Conservation (phyloP, 192 early-diverging fungal genomes). For the Backusella morwellensis region DNA sequence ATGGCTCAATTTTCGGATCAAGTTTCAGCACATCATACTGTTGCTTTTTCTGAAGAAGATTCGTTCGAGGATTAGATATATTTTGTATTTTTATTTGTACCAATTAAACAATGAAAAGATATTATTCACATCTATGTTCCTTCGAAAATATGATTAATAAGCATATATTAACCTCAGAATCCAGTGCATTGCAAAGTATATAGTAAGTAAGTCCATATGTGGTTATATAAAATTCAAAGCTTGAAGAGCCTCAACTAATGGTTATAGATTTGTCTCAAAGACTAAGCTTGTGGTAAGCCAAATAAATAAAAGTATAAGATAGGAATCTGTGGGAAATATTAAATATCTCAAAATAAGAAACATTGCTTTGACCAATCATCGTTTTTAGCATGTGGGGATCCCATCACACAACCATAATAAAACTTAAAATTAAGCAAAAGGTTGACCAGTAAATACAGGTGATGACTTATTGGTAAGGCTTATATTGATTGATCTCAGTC, state of each 20-base stretch:
- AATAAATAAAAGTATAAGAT: background rate
- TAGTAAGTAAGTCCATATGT: too few relatives aligned
- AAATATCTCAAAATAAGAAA: background rate
- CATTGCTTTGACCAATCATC: background rate
- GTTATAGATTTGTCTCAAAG: background rate
- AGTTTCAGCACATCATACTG: slow-evolving; percentile 2
- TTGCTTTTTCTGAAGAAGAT: background rate
- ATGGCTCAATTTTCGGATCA: slow-evolving; percentile 23
- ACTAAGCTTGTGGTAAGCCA: background rate
- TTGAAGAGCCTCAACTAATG: too few relatives aligned
- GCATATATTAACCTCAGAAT: too few relatives aligned
- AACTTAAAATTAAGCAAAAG: too few relatives aligned
- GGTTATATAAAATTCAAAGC: too few relatives aligned
- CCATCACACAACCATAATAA: background rate
- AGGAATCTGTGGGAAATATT: background rate
- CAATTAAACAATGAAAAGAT: too few relatives aligned
- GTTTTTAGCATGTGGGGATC: background rate
- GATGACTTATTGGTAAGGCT: background rate
- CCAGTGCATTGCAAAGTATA: too few relatives aligned
- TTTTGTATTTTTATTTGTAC: too few relatives aligned
- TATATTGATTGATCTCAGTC: background rate
- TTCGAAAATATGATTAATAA: too few relatives aligned
- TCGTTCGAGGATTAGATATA: background rate
- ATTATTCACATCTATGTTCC: too few relatives aligned
- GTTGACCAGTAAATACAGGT: too few relatives aligned